These are phyloP conservation scores for Komagataella populi DNA, from an alignment of 805 yeast species.

Conservation along the genomic window DNA sequence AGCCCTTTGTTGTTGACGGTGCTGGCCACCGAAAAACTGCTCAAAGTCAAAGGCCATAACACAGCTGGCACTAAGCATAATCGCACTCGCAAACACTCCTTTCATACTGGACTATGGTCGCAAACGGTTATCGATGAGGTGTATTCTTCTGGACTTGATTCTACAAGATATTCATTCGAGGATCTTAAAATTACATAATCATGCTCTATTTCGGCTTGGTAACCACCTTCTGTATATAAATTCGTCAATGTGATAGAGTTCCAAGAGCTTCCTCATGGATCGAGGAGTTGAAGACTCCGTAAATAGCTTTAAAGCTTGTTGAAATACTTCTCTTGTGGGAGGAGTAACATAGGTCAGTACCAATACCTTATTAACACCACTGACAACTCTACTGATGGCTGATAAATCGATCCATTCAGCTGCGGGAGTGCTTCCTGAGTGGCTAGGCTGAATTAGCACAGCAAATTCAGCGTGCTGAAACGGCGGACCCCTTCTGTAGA, in stretches of 20 bases:
- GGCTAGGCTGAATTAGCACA: constrained; percentile 32
- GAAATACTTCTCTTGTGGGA: constrained; percentile 25
- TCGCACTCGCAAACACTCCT: background rate
- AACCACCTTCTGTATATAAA: constrained; percentile 71
- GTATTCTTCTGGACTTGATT: background rate
- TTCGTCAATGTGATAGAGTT: constrained; percentile 43
- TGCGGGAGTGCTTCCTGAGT: constrained; percentile 5
- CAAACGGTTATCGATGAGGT: background rate
- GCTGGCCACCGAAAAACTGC: constrained; percentile 15
- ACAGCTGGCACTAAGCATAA: background rate
- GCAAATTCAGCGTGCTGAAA: constrained; percentile 89
- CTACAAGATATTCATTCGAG: background rate
- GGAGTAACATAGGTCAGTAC: constrained; percentile 53
- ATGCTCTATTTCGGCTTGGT: constrained; percentile 75
- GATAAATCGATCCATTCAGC: constrained; percentile 47
- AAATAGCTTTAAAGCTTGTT: background rate
- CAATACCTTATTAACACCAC: constrained; percentile 74
- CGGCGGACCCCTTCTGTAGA: constrained; percentile 90
- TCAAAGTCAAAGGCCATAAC: constrained; percentile 12
- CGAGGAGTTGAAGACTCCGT: background rate
- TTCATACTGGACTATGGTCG: background rate
- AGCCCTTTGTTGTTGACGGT: constrained; percentile 12
- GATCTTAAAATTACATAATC: constrained; percentile 2
- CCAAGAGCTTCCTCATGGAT: constrained; percentile 16
- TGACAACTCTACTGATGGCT: constrained; percentile 64